Evolutionary conservation across 1,284 basidiomycete species (phyloP), one percentile per base, ranked within the genome.

Genomic region (Rhodotorula glutinis): DNA sequence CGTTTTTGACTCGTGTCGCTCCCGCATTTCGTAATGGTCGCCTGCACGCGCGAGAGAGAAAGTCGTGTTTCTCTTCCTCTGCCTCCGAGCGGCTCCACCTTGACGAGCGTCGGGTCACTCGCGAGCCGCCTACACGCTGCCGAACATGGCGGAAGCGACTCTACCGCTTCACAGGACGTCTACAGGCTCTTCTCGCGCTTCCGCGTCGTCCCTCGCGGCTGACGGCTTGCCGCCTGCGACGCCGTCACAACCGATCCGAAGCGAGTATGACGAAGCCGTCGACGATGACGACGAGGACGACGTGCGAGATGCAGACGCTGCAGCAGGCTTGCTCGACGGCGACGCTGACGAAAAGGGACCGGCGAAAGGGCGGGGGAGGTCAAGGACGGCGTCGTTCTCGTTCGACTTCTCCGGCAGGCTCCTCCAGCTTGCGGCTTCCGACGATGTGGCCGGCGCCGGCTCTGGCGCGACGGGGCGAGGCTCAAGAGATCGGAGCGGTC

Each of bases 221-320:
- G 49, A 51, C 49, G 49, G 25, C 7, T 16, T 27, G 25, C 49
- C 49, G 49, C 49, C 49, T 9, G 16, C 49, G 25, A 27, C 49
- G n/a, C 25, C 49, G 17, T 51, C 49, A 27, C 38, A 43, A 1
- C 67, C 64, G 8, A 33, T 69, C n/a, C 60, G 64, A 7, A 16
- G 49, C 13, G 57, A 69, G 13, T 53, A 65, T 49, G 44, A 40
- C 46, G 67, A 65, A 19, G 67, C 62, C 40, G 63, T 55, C 30
- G 52, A 49, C 53, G 60, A 56, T 3, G 25, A 21, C 44, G 65
- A 57, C n/a, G 59, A 38, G n/a, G 61, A 47, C 3, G 64, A 53
- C n/a, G 63, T 25, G 3, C 53, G 47, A 7, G 47, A 47, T 19
- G 58, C 54, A 9, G 38, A 29, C 16, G 49, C 38, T 3, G 55